phyloP scores from a whole-genome alignment of 208 protist genomes.

The Acanthamoeba comandoni region DNA sequence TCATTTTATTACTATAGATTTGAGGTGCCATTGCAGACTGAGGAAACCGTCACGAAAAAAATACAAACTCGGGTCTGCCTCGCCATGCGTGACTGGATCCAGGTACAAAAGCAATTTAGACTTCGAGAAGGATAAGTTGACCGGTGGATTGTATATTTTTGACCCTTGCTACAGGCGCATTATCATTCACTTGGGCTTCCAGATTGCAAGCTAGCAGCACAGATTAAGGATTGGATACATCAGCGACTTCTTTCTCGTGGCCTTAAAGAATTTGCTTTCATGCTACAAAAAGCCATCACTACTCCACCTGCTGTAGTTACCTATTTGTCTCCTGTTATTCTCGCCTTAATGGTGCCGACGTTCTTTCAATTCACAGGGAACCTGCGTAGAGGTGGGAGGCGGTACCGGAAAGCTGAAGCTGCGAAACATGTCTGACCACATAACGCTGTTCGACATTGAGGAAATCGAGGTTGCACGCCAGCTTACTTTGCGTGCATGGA shows the following conservation, averaged over 20 bases:
- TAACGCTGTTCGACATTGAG: conserved; percentile 60
- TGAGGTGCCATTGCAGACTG: conserved; percentile 1
- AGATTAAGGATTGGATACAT: conserved; percentile 25
- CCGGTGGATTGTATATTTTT: background rate
- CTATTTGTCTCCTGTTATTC: background rate
- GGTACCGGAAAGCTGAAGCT: conserved; percentile 11
- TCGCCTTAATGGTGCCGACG: background rate
- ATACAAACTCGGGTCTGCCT: conserved; percentile 37
- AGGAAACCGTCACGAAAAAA: conserved; percentile 15
- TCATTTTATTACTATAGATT: background rate
- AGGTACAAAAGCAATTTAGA: background rate
- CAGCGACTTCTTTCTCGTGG: conserved; percentile 1
- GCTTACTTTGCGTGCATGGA: conserved; percentile 25
- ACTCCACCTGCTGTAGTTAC: conserved; percentile 38
- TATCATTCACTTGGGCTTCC: conserved; percentile 17
- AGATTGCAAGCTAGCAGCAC: conserved; percentile 8
- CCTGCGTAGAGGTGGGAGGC: too few relatives aligned
- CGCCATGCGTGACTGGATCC: conserved; percentile 48
- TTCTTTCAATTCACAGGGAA: background rate
- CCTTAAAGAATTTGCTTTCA: conserved; percentile 8
- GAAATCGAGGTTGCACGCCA: conserved; percentile 31
- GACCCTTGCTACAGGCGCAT: background rate
- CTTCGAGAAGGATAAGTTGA: background rate
- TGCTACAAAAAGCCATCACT: conserved; percentile 55
- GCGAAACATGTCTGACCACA: conserved; percentile 47